Percentiles rank a stretch among this genome's conserved stretches.
phyloP scores from a whole-genome alignment of 192 early-diverging fungal genomes.

The Podochytrium sp. region DNA sequence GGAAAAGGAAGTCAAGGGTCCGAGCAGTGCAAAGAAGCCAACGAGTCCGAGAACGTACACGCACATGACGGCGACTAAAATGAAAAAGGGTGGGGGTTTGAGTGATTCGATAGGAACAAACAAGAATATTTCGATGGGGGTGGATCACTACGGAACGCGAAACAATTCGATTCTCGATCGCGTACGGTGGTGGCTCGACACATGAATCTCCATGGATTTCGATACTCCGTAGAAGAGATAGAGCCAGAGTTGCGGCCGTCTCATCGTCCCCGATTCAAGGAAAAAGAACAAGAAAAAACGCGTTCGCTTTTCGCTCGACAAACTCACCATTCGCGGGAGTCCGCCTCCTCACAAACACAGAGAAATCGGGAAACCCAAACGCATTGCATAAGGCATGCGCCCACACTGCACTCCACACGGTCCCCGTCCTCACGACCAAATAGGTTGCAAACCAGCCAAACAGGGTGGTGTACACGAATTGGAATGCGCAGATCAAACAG shows the following conservation, averaged over 20 bases:
- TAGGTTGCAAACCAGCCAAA: constrained; percentile 83
- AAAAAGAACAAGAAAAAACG: too few relatives aligned
- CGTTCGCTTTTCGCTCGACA: too few relatives aligned
- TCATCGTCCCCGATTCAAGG: too few relatives aligned
- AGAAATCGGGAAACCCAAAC: constrained; percentile 75
- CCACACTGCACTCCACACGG: constrained; percentile 52
- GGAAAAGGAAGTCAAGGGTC: constrained; percentile 27
- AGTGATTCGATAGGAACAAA: background rate
- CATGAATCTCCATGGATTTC: too few relatives aligned
- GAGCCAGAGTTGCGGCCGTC: too few relatives aligned
- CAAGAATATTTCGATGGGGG: too few relatives aligned
- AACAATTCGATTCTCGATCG: too few relatives aligned
- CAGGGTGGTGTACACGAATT: constrained; percentile 73
- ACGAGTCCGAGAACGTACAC: constrained; percentile 34
- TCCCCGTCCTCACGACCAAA: constrained; percentile 63
- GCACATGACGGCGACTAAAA: constrained; percentile 8
- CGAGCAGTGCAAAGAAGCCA: constrained; percentile 30
- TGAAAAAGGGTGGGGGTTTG: constrained; percentile 7
- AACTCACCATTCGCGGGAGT: too few relatives aligned
- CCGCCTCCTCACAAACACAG: too few relatives aligned
- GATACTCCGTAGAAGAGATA: too few relatives aligned
- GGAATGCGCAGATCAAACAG: constrained; percentile 49
- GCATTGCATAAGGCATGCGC: constrained; percentile 77
- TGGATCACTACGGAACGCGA: too few relatives aligned
- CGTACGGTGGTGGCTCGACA: too few relatives aligned